Conservation (phyloP, 306 rosid genomes). For the Trifolium pratense region DNA sequence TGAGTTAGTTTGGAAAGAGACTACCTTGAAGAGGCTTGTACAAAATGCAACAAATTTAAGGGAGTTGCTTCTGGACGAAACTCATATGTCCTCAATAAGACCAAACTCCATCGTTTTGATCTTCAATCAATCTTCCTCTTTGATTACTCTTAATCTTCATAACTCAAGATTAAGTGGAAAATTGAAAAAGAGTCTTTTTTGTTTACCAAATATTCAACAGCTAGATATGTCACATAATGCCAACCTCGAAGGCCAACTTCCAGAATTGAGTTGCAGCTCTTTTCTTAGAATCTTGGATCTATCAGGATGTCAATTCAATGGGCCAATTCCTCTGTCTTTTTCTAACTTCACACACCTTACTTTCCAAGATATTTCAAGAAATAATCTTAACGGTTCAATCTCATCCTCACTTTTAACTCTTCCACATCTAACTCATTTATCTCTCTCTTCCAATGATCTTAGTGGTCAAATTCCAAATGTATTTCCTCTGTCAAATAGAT, state of each 20-base stretch:
- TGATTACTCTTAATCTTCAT: slow-evolving; percentile 12
- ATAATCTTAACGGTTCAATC: background rate
- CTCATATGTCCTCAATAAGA: background rate
- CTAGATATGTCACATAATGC: background rate
- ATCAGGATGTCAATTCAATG: background rate
- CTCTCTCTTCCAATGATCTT: background rate
- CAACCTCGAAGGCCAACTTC: background rate
- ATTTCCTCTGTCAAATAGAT: background rate
- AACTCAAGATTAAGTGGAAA: background rate
- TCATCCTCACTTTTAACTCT: slow-evolving; percentile 5
- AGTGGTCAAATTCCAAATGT: background rate
- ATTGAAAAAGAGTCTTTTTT: background rate
- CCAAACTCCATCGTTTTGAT: background rate
- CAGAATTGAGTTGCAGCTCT: background rate
- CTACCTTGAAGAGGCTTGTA: slow-evolving; percentile 1
- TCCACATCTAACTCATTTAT: background rate
- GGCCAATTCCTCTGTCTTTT: background rate
- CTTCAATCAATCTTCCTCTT: slow-evolving; percentile 20
- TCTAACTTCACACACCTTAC: slow-evolving; percentile 23
- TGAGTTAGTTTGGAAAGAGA: background rate
- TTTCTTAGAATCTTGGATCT: background rate
- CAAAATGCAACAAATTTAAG: slow-evolving; percentile 27
- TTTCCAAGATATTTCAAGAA: background rate
- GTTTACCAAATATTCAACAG: slow-evolving; percentile 17
- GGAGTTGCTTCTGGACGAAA: background rate